Conservation (phyloP, 805 yeast species). For the Kluyveromyces aestuarii region DNA sequence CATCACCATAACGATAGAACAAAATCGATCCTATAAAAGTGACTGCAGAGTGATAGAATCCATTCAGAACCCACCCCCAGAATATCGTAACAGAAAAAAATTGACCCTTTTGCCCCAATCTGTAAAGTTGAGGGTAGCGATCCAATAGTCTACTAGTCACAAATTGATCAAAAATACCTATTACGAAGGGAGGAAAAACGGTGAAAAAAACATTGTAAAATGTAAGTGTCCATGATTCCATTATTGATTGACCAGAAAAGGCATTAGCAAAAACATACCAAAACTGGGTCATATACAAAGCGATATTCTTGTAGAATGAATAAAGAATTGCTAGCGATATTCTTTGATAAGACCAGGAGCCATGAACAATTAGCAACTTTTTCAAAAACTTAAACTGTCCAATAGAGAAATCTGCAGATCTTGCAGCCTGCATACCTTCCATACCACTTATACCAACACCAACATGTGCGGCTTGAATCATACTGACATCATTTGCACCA, state of each 20-base stretch:
- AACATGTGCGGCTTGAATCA: constrained; percentile 99
- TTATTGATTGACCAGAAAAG: constrained; percentile 89
- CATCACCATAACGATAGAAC: constrained; percentile 61
- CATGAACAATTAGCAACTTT: constrained; percentile 84
- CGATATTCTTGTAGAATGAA: constrained; percentile 92
- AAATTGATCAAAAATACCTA: constrained; percentile 96
- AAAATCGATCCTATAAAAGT: constrained; percentile 65
- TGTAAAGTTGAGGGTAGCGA: constrained; percentile 87
- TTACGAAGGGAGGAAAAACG: constrained; percentile 88
- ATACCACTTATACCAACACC: constrained; percentile 98
- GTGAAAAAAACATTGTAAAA: constrained; percentile 92
- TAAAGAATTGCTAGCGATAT: constrained; percentile 86
- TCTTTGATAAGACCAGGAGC: constrained; percentile 96
- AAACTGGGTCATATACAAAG: constrained; percentile 94
- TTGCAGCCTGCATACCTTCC: constrained; percentile 99
- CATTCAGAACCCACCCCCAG: constrained; percentile 97
- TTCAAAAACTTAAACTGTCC: constrained; percentile 88
- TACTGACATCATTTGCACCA: constrained; percentile 97
- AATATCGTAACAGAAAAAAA: constrained; percentile 87
- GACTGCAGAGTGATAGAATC: constrained; percentile 86
- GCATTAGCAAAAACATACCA: constrained; percentile 94
- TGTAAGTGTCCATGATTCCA: constrained; percentile 97
- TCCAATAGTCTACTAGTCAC: constrained; percentile 83
- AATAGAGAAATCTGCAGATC: constrained; percentile 95
- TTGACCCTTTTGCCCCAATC: constrained; percentile 78